A percentile compares a stretch with the other conserved stretches of the same genome.
phyloP scores from a whole-genome alignment of 257 asterid species.

The Lycium barbarum region DNA sequence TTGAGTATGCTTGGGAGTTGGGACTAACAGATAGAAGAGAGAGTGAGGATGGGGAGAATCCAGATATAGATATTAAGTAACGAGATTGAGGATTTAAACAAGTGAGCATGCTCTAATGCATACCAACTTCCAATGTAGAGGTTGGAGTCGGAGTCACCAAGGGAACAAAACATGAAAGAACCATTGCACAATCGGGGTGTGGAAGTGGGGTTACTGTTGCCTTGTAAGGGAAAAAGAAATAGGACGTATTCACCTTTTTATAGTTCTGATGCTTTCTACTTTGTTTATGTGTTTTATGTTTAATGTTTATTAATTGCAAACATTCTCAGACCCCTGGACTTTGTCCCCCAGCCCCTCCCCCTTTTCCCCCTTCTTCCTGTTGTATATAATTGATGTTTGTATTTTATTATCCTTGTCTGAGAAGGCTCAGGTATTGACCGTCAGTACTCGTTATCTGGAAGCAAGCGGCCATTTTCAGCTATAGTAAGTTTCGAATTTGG shows the following conservation, averaged over 20 bases:
- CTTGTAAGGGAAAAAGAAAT: background rate
- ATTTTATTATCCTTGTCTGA: slow-evolving; percentile 20
- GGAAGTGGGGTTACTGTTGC: slow-evolving; percentile 4
- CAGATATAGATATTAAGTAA: background rate
- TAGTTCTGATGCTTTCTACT: background rate
- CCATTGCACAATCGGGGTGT: background rate
- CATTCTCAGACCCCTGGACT: background rate
- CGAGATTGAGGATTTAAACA: background rate
- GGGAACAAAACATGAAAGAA: slow-evolving; percentile 4
- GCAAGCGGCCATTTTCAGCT: slow-evolving; percentile 55
- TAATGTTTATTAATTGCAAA: slow-evolving; percentile 1
- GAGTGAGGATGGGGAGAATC: background rate
- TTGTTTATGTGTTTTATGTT: background rate
- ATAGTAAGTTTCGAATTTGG: slow-evolving; percentile 42
- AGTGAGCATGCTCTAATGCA: background rate
- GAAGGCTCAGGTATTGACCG: slow-evolving; percentile 47
- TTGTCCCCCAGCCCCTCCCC: background rate
- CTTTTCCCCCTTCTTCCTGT: background rate
- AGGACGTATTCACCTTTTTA: slow-evolving; percentile 8
- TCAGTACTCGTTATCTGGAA: slow-evolving; percentile 45
- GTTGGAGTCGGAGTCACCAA: background rate
- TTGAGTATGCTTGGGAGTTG: background rate
- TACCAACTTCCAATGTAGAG: background rate
- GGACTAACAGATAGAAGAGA: background rate
- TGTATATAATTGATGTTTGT: slow-evolving; percentile 29